phyloP scores from a whole-genome alignment of 2,329 filamentous ascomycete species.

The Thielaviopsis punctulata region DNA sequence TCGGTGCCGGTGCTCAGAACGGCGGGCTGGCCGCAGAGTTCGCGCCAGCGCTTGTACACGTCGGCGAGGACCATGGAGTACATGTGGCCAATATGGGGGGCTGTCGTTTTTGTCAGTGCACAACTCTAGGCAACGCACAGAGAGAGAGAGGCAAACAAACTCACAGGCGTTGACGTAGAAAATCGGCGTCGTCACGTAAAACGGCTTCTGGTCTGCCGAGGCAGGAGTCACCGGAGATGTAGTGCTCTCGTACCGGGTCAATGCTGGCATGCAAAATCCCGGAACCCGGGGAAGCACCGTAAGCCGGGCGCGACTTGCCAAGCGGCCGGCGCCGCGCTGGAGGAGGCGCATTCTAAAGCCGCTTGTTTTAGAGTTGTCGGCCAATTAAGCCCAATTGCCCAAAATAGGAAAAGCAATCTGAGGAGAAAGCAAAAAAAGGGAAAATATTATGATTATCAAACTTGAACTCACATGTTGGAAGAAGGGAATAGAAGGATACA shows the following conservation, averaged over 20 bases:
- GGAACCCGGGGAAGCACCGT: not conserved
- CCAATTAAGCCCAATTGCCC: not conserved
- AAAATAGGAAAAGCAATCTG: not conserved
- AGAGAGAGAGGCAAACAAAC: not conserved
- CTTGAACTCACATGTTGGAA: no score
- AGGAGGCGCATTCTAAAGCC: conserved; percentile 1
- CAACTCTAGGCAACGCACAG: conserved; percentile 14
- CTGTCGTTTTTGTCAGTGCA: conserved; percentile 24
- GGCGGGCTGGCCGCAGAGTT: conserved; percentile 52
- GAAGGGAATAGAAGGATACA: not conserved
- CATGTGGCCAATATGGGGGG: conserved; percentile 85
- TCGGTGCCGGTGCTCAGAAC: conserved; percentile 83
- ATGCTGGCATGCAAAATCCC: not conserved
- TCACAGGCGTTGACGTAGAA: conserved; percentile 96
- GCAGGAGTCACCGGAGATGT: not conserved
- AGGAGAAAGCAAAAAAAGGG: not conserved
- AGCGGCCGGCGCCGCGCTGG: not conserved
- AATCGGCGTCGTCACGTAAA: conserved; percentile 90
- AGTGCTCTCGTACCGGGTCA: not conserved
- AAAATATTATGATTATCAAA: not conserved
- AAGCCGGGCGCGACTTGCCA: not conserved
- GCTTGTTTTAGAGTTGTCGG: no score
- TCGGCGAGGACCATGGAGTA: conserved; percentile 87
- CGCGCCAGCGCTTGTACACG: conserved; percentile 81
- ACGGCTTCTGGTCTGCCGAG: conserved; percentile 45